Evolutionary conservation across 1,284 basidiomycete genomes (phyloP), one percentile per base, ranked within the genome.

Genomic region (Hymenochaete sp.): DNA sequence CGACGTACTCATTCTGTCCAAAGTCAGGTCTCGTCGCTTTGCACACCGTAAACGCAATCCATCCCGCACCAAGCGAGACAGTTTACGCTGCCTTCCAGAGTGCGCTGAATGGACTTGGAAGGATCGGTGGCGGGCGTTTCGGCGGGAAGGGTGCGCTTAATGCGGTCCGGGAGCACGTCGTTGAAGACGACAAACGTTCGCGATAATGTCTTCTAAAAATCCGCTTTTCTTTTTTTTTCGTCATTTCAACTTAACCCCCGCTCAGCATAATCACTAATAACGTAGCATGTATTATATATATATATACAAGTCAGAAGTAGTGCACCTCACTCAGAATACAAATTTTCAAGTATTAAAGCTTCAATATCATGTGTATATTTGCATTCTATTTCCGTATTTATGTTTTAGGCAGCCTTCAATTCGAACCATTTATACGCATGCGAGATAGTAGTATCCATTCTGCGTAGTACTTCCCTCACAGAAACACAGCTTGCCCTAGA

Each of bases 1-100:
- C 77, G 44, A 84, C 79, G n/a, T 88, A 88, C 59, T 66, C 65
- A 0, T 86, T 87, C 58, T 83, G 81, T 1, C 79, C 80, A 0
- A 48, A 59, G 6, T 73, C 73, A 0, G 85, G 82, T 2, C 67
- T 77, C 32, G 78, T 88, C 44, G 59, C 73, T 33, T 54, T 68
- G 38, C 84, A 88, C 56, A 68, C 66, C 28, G 66, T 87, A 32
- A 72, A 86, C 56, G 78, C 77, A 8, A 87, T 87, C 41, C 71
- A 79, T 42, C 84, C 84, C 0, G 79, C 77, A 2, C 84, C 84
- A 2, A 80, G 83, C 55, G 68, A 75, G 46, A 71, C 77, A 0
- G 79, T 81, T 3, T 85, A 79, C 56, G 77, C 82, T 49, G 70
- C 78, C 0, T 60, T 85, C 2, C 65, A 71, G 22, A 55, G 63